phyloP scores from a whole-genome alignment of 2,329 filamentous ascomycete species.

The Boeremia lycopersici region DNA sequence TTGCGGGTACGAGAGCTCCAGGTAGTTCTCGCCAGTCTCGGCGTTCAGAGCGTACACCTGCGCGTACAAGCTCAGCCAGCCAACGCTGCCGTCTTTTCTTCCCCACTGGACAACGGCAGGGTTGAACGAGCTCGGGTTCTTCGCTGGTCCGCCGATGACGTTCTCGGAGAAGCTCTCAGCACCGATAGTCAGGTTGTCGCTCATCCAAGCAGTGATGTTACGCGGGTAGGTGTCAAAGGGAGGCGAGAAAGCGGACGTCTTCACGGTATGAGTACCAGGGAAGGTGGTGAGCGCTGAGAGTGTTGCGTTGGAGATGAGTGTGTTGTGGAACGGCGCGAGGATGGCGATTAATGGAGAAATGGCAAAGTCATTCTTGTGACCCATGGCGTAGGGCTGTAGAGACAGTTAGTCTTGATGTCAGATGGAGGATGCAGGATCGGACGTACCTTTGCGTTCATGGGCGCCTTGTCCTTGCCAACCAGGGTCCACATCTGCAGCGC shows the following conservation, averaged over 20 bases:
- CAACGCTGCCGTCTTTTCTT: slow-evolving; percentile 34
- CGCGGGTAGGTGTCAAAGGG: slow-evolving; percentile 63
- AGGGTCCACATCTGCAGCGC: slow-evolving; percentile 65
- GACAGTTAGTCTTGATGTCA: slow-evolving; percentile 2
- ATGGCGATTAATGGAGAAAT: slow-evolving; percentile 64
- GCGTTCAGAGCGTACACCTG: slow-evolving; percentile 33
- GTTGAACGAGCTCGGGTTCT: slow-evolving; percentile 61
- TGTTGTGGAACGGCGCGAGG: slow-evolving; percentile 57
- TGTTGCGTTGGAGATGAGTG: slow-evolving; percentile 52
- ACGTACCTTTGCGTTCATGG: slow-evolving; percentile 40
- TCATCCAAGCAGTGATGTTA: slow-evolving; percentile 66
- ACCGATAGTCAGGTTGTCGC: slow-evolving; percentile 63
- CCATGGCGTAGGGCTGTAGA: slow-evolving; percentile 58
- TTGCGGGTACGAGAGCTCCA: slow-evolving; percentile 61
- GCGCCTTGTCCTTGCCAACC: slow-evolving; percentile 55
- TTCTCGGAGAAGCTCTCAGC: slow-evolving; percentile 64
- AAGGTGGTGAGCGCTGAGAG: slow-evolving; percentile 54
- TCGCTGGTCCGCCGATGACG: slow-evolving; percentile 61
- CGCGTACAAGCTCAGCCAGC: slow-evolving; percentile 39
- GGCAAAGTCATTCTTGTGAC: slow-evolving; percentile 64
- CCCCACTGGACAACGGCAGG: slow-evolving; percentile 67
- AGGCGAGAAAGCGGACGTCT: slow-evolving; percentile 61
- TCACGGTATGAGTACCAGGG: slow-evolving; percentile 60
- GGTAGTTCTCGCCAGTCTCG: slow-evolving; percentile 31
- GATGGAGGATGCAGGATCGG: background rate